These are phyloP conservation scores for Dactylellina leptospora DNA, from an alignment of 2,329 filamentous ascomycete genomes.

Conservation along the genomic window DNA sequence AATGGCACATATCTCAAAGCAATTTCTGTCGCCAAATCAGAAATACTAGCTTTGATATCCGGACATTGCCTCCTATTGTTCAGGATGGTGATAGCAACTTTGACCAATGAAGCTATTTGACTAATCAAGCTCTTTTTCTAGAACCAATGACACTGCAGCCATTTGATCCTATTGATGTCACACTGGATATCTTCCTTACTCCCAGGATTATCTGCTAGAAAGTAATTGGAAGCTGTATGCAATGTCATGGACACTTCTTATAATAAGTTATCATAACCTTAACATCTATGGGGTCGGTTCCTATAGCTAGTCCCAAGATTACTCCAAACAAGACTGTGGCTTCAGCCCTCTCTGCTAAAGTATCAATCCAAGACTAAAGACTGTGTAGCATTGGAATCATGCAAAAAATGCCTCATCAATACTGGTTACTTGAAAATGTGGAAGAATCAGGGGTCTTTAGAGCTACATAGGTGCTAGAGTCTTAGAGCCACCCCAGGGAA, in stretches of 20 bases:
- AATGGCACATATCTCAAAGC: constrained; percentile 61
- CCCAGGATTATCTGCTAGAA: constrained; percentile 58
- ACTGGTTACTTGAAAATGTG: constrained; percentile 5
- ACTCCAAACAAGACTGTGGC: constrained; percentile 34
- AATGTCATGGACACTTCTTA: constrained; percentile 59
- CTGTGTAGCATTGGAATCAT: constrained; percentile 10
- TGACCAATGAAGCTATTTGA: background rate
- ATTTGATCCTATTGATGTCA: constrained; percentile 54
- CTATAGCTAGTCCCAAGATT: constrained; percentile 58
- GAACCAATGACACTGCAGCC: constrained; percentile 57
- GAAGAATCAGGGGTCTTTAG: too few species aligned
- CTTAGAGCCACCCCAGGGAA: background rate
- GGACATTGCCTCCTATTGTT: constrained; percentile 60
- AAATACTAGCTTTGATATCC: constrained; percentile 72
- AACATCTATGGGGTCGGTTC: constrained; percentile 53
- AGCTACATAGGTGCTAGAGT: constrained; percentile 22
- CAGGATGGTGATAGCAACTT: constrained; percentile 27
- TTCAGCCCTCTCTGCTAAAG: too few species aligned
- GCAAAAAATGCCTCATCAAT: constrained; percentile 2
- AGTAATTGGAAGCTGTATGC: constrained; percentile 56
- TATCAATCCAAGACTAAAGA: too few species aligned
- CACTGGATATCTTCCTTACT: constrained; percentile 53
- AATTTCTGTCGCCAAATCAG: constrained; percentile 73
- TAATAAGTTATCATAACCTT: constrained; percentile 52
- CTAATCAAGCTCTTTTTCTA: constrained; percentile 55